Evolutionary conservation across 2,329 filamentous ascomycete species (phyloP).

Genomic region (Penicillium nordicum): DNA sequence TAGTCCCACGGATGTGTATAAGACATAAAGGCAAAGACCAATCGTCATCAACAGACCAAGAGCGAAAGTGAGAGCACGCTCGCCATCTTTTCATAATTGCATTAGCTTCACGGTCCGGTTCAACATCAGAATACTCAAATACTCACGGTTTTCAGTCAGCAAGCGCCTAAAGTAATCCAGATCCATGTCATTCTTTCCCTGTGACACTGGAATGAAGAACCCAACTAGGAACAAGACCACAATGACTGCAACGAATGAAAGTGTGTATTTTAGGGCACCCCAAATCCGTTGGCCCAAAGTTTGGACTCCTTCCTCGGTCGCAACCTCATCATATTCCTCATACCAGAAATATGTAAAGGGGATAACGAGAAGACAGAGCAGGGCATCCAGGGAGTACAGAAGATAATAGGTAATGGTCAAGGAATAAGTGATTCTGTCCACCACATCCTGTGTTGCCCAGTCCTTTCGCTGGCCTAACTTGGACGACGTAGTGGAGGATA

Average conservation of each 20-base stretch:
- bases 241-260: slow-evolving; percentile 71
- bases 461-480: slow-evolving; percentile 80
- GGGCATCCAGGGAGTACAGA: slow-evolving; percentile 84
- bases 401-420: slow-evolving; percentile 89
- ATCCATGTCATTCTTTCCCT: slow-evolving; percentile 63
- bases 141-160: slow-evolving; percentile 72
- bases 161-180: slow-evolving; percentile 89
- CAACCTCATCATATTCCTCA: slow-evolving; percentile 93
- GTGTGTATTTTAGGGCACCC: slow-evolving; percentile 87
- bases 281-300: slow-evolving; percentile 68
- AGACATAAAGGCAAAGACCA: slow-evolving; percentile 77
- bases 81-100: slow-evolving; percentile 59
- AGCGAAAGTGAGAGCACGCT: slow-evolving; percentile 86
- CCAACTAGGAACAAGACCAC: slow-evolving; percentile 84
- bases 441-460: slow-evolving; percentile 82
- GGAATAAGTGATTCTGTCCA: slow-evolving; percentile 73
- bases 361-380: slow-evolving; percentile 83
- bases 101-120: not conserved
- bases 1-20: slow-evolving; percentile 86
- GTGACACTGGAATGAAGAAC: slow-evolving; percentile 85
- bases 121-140: not conserved
- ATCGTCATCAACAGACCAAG: slow-evolving; percentile 84
- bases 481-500: slow-evolving; percentile 79
- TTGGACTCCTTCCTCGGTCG: slow-evolving; percentile 73
- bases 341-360: slow-evolving; percentile 98